Evolutionary conservation across 1,139 yeast species (phyloP), one percentile per base, ranked within the genome.

Genomic region (Lodderomyces beijingensis): DNA sequence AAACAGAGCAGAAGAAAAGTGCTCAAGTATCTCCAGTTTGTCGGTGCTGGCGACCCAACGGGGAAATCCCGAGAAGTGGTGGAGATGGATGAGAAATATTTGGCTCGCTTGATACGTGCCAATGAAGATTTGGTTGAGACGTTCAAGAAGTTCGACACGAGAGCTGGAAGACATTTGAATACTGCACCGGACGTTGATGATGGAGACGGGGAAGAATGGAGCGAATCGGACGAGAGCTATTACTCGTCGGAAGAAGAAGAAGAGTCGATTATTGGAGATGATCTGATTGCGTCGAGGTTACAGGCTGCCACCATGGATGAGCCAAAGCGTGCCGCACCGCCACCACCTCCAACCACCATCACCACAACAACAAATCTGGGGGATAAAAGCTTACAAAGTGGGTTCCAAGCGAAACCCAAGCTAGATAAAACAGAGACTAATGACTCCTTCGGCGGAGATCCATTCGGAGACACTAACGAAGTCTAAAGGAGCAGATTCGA

Each of bases 81-180:
- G 11, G 57, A 53, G 3, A 53, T 65, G 57, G 74, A 78, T 36
- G 96, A 88, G 44, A 95, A 86, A 50, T 83, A 80, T 44, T 62
- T 91, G 46, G 97, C 96, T 7, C 74, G 89, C 32, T 68, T 91
- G 44, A 76, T 91, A 39, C 82, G 77, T 43, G 94, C 96, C 31
- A 91, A 91, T 53, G 98, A 91, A 49, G 89, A 83, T 50, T 70
- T 91, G 42, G 94, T 91, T 8, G 65, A 64, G 4, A 80, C 88
- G 0, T 69, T 91, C 49, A 77, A 79, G 46, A 59, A 66, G 39
- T 88, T 78, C 53, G 95, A 89, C 42, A 36, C 44, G 2, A 53
- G 58, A 36, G 57, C 69, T 26, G 74, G 74, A 2, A 60, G 60
- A 37, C 47, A 61, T 2, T 57, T 43, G 2, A 58, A 49, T 3